A percentile compares a stretch with the other conserved stretches of the same genome.
Conservation (phyloP, 257 asterid genomes). For the Lithospermum erythrorhizon region DNA sequence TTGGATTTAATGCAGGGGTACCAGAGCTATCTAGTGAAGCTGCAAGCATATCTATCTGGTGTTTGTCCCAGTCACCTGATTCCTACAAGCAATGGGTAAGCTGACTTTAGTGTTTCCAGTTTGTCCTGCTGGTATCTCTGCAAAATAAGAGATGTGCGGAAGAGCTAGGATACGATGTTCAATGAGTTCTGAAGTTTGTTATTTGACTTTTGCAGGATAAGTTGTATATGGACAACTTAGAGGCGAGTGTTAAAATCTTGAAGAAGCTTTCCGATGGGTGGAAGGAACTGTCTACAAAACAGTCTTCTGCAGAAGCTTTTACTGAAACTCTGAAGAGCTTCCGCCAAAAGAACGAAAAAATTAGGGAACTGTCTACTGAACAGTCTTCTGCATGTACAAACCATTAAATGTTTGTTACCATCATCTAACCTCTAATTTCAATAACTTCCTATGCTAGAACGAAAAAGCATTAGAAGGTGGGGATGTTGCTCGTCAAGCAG, state of each 20-base stretch:
- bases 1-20: conserved; percentile 35
- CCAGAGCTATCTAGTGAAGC: conserved; percentile 70
- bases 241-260: conserved; percentile 50
- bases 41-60: conserved; percentile 54
- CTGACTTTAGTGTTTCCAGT: not conserved
- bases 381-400: not conserved
- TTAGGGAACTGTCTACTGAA: no score
- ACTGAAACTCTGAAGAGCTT: conserved; percentile 48
- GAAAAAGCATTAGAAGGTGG: not conserved
- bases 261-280: conserved; percentile 49
- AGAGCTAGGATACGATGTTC: not conserved
- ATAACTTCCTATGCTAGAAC: not conserved
- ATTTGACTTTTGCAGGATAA: conserved; percentile 40
- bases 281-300: conserved; percentile 41
- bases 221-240: conserved; percentile 46
- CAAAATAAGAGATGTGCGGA: not conserved
- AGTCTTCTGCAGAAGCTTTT: conserved; percentile 44
- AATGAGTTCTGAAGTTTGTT: conserved; percentile 2
- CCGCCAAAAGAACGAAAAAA: conserved; percentile 43
- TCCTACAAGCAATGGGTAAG: conserved; percentile 85
- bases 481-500: not conserved
- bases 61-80: conserved; percentile 65
- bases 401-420: not conserved
- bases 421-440: not conserved
- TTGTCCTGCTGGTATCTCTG: not conserved